phyloP scores from a whole-genome alignment of 2,329 filamentous ascomycete species.

The Ilyonectria robusta region DNA sequence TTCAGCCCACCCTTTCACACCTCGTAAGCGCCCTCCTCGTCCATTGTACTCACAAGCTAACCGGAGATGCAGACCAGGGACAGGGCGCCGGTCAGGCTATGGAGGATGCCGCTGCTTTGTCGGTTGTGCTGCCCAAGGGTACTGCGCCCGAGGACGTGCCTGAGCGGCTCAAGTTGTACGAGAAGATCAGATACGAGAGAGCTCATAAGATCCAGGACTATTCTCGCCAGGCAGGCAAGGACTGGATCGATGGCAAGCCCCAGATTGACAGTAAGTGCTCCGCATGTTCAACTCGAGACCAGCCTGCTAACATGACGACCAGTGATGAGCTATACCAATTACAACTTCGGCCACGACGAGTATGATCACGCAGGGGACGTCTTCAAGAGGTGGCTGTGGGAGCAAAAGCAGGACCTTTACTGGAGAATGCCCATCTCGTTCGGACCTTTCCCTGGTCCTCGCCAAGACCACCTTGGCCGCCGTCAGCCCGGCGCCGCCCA shows the following conservation, averaged over 20 bases:
- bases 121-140: constrained; percentile 66
- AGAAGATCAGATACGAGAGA: constrained; percentile 70
- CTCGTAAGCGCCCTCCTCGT: constrained; percentile 45
- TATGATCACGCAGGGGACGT: constrained; percentile 33
- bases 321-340: constrained; percentile 37
- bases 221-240: constrained; percentile 64
- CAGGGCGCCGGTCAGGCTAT: constrained; percentile 73
- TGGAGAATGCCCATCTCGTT: constrained; percentile 46
- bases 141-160: constrained; percentile 63
- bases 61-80: constrained; percentile 34
- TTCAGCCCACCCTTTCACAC: constrained; percentile 78
- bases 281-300: neutral
- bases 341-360: constrained; percentile 43
- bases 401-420: constrained; percentile 25
- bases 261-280: constrained; percentile 34
- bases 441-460: constrained; percentile 40
- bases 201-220: constrained; percentile 71
- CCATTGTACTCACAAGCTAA: neutral
- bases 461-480: constrained; percentile 29
- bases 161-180: constrained; percentile 71
- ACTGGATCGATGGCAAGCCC: constrained; percentile 32
- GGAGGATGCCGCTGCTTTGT: constrained; percentile 75
- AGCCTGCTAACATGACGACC: constrained; percentile 2
- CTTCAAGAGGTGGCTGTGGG: constrained; percentile 38
- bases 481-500: constrained; percentile 15